These are phyloP conservation scores for Exophiala oligosperma DNA, from an alignment of 2,329 filamentous ascomycete species.

Conservation along the genomic window DNA sequence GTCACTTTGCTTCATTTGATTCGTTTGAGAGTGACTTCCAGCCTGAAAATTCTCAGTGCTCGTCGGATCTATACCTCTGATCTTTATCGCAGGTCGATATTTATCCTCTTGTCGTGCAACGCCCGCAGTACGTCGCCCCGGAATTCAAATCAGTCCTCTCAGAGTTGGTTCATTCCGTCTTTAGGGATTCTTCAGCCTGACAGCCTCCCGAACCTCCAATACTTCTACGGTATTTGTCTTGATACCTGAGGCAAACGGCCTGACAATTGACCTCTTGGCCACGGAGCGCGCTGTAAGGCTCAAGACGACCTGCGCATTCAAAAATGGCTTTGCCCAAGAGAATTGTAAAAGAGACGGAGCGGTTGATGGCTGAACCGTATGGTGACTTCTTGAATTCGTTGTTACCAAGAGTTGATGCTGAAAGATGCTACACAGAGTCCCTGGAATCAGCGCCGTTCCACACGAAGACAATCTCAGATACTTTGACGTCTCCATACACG, in stretches of 20 bases:
- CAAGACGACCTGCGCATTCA: background rate
- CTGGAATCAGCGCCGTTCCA: constrained; percentile 91
- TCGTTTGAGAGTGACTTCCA: background rate
- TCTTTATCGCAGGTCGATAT: background rate
- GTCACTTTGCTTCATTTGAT: background rate
- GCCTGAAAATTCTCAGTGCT: too few species aligned
- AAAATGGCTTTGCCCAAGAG: constrained; percentile 81
- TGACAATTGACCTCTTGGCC: background rate
- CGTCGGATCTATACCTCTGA: background rate
- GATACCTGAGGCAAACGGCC: background rate
- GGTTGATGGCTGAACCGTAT: constrained; percentile 94
- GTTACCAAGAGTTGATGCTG: background rate
- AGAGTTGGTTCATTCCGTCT: background rate
- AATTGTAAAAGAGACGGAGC: constrained; percentile 98
- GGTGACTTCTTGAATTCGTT: constrained; percentile 35
- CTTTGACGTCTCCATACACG: constrained; percentile 96
- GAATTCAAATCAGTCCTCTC: background rate
- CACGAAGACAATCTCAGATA: constrained; percentile 98
- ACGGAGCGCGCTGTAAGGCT: constrained; percentile 1
- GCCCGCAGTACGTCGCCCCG: background rate
- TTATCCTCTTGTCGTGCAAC: too few species aligned
- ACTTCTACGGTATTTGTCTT: background rate
- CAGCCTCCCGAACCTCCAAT: background rate
- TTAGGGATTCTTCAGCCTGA: background rate
- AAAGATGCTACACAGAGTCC: constrained; percentile 62